Evolutionary conservation across 768 basidiomycete species (phyloP).

Genomic region (Russula olivacea): DNA sequence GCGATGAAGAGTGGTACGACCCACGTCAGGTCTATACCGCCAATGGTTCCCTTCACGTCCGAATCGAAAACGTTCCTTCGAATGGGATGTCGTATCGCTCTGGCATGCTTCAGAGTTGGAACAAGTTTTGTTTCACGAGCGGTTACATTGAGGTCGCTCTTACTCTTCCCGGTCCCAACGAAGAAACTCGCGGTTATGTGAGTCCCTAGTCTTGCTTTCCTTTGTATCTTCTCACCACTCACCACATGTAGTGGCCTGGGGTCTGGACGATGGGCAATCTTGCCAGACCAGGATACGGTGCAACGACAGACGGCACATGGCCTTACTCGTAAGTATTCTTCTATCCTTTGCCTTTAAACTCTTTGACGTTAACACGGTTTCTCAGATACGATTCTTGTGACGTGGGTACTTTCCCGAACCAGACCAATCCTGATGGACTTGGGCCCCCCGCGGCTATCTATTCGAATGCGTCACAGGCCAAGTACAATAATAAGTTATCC

Average conservation of each 20-base stretch:
- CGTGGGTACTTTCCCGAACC: slow-evolving; percentile 51
- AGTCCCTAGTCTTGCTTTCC: slow-evolving; percentile 25
- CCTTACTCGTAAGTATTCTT: slow-evolving; percentile 58
- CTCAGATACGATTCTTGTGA: slow-evolving; percentile 51
- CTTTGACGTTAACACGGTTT: background rate
- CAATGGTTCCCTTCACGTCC: slow-evolving; percentile 62
- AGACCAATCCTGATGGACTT: slow-evolving; percentile 40
- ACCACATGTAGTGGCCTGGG: slow-evolving; percentile 74
- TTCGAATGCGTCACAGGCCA: slow-evolving; percentile 41
- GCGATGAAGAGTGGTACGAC: slow-evolving; percentile 74
- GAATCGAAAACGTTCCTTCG: slow-evolving; percentile 49
- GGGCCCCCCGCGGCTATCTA: slow-evolving; percentile 59
- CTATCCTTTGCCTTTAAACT: background rate
- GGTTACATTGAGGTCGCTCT: slow-evolving; percentile 68
- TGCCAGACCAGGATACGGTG: slow-evolving; percentile 73
- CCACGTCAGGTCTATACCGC: slow-evolving; percentile 59
- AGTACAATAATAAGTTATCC: slow-evolving; percentile 58
- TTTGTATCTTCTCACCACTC: background rate
- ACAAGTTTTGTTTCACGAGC: slow-evolving; percentile 81
- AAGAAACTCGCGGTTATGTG: slow-evolving; percentile 44
- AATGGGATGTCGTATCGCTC: slow-evolving; percentile 59
- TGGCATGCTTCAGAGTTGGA: slow-evolving; percentile 87
- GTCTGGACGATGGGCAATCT: slow-evolving; percentile 89
- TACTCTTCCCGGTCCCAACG: slow-evolving; percentile 53
- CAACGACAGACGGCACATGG: slow-evolving; percentile 77